Evolutionary conservation across 257 asterid genomes (phyloP), one percentile per base, ranked within the genome.

Genomic region (Cordia subcordata): DNA sequence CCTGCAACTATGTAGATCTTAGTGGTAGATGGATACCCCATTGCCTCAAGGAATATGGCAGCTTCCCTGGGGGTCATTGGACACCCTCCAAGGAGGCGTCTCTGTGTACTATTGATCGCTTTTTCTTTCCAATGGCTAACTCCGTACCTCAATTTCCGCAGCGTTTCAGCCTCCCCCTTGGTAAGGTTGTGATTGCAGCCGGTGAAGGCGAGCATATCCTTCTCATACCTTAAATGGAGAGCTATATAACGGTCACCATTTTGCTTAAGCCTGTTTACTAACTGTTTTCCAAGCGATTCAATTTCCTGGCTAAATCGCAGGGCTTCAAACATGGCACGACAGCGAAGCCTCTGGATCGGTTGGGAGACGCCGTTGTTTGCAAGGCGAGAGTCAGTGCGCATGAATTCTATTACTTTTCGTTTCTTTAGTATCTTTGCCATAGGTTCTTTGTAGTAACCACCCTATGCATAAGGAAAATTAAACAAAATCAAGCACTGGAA

Each of bases 171-270:
- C 49, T 77, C 72, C 40, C 15, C 44, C 39, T 14, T 42, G 17
- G 72, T 73, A 12, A 77, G 83, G 54, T 70, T 73, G 70, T 77
- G 73, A 59, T 64, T 67, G 66, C 83, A 77, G 23, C 83, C 83
- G 5, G 83, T 77, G 71, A 77, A 77, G 55, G 79, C 77, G n/a
- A 77, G 75, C 83, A 77, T 73, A 66, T 77, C 83, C 70, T 70
- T 70, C 49, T 73, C 83, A 49, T 77, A 44, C 82, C 83, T 77
- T 35, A 77, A 45, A 68, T 77, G 80, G 35, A 77, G 83, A 8
- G 83, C 75, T 32, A 73, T 54, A 49, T 77, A 77, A 2, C 39
- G 80, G 40, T 44, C 67, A 20, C 65, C 67, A 39, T 62, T 63
- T 23, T 46, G 70, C 46, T 33, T 44, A 13, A 77, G 80, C 49